Evolutionary conservation across 768 basidiomycete genomes (phyloP).

Genomic region (Russula olivacea): DNA sequence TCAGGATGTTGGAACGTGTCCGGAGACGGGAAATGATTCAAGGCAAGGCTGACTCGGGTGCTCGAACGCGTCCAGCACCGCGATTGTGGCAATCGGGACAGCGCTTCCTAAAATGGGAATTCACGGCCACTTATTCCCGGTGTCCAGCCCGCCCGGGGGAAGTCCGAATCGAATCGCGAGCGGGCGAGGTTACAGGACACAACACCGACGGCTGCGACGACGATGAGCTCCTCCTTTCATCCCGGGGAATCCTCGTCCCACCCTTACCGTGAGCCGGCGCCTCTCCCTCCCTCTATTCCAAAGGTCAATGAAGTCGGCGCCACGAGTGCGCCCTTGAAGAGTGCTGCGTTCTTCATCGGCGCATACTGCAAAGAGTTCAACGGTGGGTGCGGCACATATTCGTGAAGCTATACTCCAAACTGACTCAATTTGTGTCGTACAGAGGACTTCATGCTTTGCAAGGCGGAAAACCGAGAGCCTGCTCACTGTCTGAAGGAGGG

Average conservation of each 20-base stretch:
- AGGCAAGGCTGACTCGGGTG: neutral
- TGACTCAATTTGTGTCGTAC: conserved; percentile 3
- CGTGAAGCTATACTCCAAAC: neutral
- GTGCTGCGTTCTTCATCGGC: conserved; percentile 95
- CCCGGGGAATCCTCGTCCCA: conserved; percentile 42
- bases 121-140: neutral
- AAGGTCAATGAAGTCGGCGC: conserved; percentile 83
- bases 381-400: conserved; percentile 48
- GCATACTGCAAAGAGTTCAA: conserved; percentile 94
- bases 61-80: conserved; percentile 9
- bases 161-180: neutral
- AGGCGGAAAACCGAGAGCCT: conserved; percentile 84
- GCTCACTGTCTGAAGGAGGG: conserved; percentile 95
- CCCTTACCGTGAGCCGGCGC: conserved; percentile 59
- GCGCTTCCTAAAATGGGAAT: neutral
- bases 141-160: too few species aligned
- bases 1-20: neutral
- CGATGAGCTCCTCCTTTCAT: conserved; percentile 51
- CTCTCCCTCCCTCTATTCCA: conserved; percentile 60
- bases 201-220: conserved; percentile 26
- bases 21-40: neutral
- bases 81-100: conserved; percentile 5
- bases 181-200: neutral
- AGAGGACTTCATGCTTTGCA: conserved; percentile 99
- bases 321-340: conserved; percentile 91